Evolutionary conservation across 169 alveolate genomes (phyloP).

Genomic region (Plasmodium falciparum): DNA sequence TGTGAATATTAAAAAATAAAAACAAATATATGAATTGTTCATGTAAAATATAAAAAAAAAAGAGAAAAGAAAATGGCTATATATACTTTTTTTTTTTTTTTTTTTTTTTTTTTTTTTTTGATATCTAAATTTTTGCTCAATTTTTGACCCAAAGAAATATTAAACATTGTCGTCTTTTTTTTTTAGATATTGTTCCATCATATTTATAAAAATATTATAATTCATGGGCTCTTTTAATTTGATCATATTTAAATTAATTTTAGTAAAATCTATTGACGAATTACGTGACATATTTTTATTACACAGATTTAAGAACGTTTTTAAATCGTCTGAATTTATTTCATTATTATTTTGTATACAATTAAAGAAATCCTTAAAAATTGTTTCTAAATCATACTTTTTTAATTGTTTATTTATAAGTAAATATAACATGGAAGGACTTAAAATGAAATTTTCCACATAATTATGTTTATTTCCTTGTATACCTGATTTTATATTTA

Average conservation of each 20-base stretch:
- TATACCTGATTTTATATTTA: slow-evolving; percentile 42
- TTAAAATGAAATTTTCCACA: slow-evolving; percentile 58
- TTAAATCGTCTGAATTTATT: slow-evolving; percentile 34
- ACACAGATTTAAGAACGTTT: slow-evolving; percentile 42
- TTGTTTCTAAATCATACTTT: slow-evolving; percentile 20
- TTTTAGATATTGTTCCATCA: slow-evolving; percentile 49
- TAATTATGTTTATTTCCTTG: slow-evolving; percentile 34
- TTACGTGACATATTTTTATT: slow-evolving; percentile 20
- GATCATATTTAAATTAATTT: slow-evolving; percentile 19
- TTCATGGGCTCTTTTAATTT: slow-evolving; percentile 14
- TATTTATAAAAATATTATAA: slow-evolving; percentile 25
- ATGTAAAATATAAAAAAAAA: too few species aligned
- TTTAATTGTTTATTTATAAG: slow-evolving; percentile 65
- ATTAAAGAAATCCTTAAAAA: slow-evolving; percentile 58
- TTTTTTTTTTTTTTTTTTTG: too few species aligned
- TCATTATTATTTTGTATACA: slow-evolving; percentile 33
- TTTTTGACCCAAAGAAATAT: too few species aligned
- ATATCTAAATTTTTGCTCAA: too few species aligned
- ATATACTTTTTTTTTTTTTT: too few species aligned
- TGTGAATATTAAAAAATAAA: too few species aligned
- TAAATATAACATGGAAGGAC: slow-evolving; percentile 47
- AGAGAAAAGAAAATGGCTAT: too few species aligned
- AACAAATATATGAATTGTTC: too few species aligned
- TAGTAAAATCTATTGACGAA: slow-evolving; percentile 29
- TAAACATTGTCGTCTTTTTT: background rate